Base-by-base conservation (phyloP, 2,329 filamentous ascomycete species). In the Eutypella sp. region DNA sequence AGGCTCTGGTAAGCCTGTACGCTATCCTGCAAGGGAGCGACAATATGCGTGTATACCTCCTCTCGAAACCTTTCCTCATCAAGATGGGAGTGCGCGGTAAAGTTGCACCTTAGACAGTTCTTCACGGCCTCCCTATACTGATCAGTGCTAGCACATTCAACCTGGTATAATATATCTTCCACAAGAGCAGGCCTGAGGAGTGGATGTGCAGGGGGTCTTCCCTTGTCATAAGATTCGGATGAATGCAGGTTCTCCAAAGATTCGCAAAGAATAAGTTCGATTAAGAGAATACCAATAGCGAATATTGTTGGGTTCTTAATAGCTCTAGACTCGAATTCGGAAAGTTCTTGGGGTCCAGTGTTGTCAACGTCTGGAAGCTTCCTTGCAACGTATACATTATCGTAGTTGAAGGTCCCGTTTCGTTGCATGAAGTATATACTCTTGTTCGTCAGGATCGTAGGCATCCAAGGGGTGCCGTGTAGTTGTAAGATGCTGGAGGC, bases 401-500 rank as follows among this genome's bases (percentile, higher is more conserved):
- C 40, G 13, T 45, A 52, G 23, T 48, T 43, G n/a, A 52, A 15
- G 3, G 33, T 16, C 9, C 47, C 49, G 27, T 48, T 3, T 7
- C 51, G 49, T 4, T 41, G 39, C 9, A 57, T 38, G 4, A 61
- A 39, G 2, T 49, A 52, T 1, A 60, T 44, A 8, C 52, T 42
- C 24, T 48, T 42, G 22, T 27, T 51, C 1, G 45, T 57, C 15
- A 51, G 44, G 0, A 11, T 40, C 5, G 40, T 29, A 2, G 55
- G 47, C 3, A 59, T 49, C 56, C 59, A 61, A 2, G 45, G 44
- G 1, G 55, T 60, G 5, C 52, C 46, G 25, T 58, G 41, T 11
- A 61, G 47, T 16, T 59, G 53, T 4, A 59, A 42, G 11, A 62
- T 44, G 46, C 55, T 55, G 0, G 54, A 54, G 5, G 57, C 50